Base-by-base conservation (phyloP, 2,329 filamentous ascomycete species). In the Colletotrichum echinochloae region DNA sequence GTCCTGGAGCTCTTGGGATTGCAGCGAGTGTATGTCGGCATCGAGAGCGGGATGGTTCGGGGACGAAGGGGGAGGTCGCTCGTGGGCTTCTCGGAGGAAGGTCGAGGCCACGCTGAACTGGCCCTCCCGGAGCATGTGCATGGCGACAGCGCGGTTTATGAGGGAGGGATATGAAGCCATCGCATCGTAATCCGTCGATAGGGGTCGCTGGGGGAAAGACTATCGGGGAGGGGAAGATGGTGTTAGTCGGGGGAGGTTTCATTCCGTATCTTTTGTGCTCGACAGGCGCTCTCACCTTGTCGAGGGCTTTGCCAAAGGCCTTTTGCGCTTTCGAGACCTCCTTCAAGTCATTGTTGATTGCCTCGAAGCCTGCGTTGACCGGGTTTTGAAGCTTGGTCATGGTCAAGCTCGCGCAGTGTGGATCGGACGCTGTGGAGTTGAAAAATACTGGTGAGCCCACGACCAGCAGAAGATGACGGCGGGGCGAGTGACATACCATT, bases 81-180 rank as follows among this genome's bases (percentile, higher is more conserved):
- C 79, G 69, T 83, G 81, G 20, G 84, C 89, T 83, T 98, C 96
- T 18, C 87, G 84, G 59, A 97, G 89, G 75, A 99, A 98, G 1
- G 91, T 94, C 20, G 91, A 90, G 16, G 95, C 95, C 2, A 97
- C 95, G 28, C 87, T 87, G 80, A 99, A 99, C 78, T 97, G 93
- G 59, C 96, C 96, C 82, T 98, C 95, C 49, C 96, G 93, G 48
- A 99, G 87, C 28, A 99, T 88, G 78, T 99, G 96, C 94, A 98
- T 72, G 12, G 93, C 93, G 75, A 99, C 97, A 8, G 96, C 95
- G 66, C 95, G 90, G 81, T 98, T 97, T 78, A 98, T 94, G 16
- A 98, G 86, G 20, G 87, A 85, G 5, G 92, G 88, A 74, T 97
- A 90, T 26, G 91, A 88, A 1, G 89, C 90, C 80, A 98, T 90